A percentile compares a stretch with the other conserved stretches of the same genome.
Evolutionary conservation across 1,284 basidiomycete genomes (phyloP).

Genomic region (Ceratorhiza oryzae-sativae): DNA sequence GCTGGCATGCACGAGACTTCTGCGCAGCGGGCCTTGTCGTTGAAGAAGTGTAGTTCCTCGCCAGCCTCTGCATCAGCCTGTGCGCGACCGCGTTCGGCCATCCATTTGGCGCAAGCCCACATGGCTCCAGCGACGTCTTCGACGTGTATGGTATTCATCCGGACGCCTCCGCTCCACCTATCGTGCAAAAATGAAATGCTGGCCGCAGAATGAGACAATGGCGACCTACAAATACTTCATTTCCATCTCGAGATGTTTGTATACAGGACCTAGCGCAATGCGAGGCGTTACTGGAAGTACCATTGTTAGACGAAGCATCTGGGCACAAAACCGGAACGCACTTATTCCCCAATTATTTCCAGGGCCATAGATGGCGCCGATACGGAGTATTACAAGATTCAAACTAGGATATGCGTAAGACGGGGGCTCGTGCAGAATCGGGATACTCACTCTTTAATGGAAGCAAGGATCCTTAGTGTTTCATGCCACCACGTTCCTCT

Average conservation of each 20-base stretch:
- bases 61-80: constrained; percentile 71
- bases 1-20: constrained; percentile 63
- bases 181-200: constrained; percentile 48
- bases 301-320: constrained; percentile 47
- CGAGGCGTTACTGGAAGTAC: constrained; percentile 62
- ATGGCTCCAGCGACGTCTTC: constrained; percentile 78
- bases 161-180: constrained; percentile 67
- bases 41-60: constrained; percentile 73
- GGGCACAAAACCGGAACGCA: constrained; percentile 53
- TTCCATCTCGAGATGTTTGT: constrained; percentile 81
- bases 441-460: constrained; percentile 67
- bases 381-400: constrained; percentile 79
- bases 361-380: constrained; percentile 77
- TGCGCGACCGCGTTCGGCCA: constrained; percentile 64
- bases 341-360: constrained; percentile 72
- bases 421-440: neutral
- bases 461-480: constrained; percentile 74
- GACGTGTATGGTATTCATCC: constrained; percentile 80
- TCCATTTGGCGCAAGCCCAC: constrained; percentile 80
- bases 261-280: constrained; percentile 81
- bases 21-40: constrained; percentile 69
- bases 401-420: constrained; percentile 56
- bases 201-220: constrained; percentile 54
- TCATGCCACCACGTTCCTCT: constrained; percentile 92
- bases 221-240: constrained; percentile 80